Percentiles rank a stretch among this genome's conserved stretches.
Conservation (phyloP, 441 rosid genomes). For the Biscutella auriculata region DNA sequence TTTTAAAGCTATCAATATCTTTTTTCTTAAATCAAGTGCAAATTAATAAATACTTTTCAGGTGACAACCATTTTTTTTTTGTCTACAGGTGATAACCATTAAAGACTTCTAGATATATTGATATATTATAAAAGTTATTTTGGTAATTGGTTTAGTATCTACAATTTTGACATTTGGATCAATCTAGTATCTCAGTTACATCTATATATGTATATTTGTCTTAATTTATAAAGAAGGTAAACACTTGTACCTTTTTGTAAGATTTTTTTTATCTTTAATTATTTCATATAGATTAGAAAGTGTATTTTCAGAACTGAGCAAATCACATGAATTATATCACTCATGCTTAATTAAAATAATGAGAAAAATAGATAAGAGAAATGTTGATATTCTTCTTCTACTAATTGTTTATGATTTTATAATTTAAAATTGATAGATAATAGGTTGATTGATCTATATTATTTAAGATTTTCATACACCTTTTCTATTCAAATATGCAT, state of each 20-base stretch:
- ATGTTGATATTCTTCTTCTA: no score
- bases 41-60: not conserved
- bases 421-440: no score
- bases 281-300: not conserved
- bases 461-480: no score
- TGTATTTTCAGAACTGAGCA: no score
- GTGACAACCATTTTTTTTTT: not conserved
- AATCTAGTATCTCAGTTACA: not conserved
- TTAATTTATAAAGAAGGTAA: not conserved
- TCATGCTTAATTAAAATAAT: no score
- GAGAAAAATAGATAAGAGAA: no score
- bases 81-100: not conserved
- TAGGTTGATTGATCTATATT: no score
- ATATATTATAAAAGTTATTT: not conserved
- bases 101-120: conserved; percentile 11
- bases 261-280: not conserved
- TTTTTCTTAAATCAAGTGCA: no score
- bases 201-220: not conserved
- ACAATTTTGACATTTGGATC: not conserved
- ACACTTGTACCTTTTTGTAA: not conserved
- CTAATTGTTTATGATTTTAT: no score
- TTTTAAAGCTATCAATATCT: no score
- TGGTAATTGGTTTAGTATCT: conserved; percentile 6
- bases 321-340: no score
- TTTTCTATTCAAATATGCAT: no score